Evolutionary conservation across 768 basidiomycete species (phyloP).

Genomic region (Russula dissimulans): DNA sequence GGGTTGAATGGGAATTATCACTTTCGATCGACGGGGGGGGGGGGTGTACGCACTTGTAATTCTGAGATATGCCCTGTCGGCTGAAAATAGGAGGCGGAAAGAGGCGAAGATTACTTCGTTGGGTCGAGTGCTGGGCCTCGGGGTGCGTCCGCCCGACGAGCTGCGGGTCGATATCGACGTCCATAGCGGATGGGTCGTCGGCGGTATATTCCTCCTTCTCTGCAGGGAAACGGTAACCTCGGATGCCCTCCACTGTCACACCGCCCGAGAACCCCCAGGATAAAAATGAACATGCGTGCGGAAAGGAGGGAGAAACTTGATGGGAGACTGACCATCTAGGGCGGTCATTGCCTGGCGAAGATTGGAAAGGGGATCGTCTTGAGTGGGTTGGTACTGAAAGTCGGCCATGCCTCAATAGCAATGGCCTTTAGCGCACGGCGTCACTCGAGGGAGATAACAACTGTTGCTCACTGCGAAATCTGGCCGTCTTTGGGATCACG

Average conservation of each 20-base stretch:
- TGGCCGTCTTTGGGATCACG: conserved; percentile 66
- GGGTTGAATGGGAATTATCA: background rate
- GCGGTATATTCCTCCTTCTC: conserved; percentile 57
- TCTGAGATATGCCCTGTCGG: conserved; percentile 67
- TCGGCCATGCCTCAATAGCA: conserved; percentile 73
- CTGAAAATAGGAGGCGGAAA: conserved; percentile 89
- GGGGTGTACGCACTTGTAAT: conserved; percentile 54
- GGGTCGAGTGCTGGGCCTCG: conserved; percentile 15
- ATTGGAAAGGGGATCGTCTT: conserved; percentile 57
- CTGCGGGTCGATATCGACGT: conserved; percentile 42
- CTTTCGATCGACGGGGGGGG: background rate
- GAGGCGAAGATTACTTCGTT: conserved; percentile 55
- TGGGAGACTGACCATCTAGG: conserved; percentile 63
- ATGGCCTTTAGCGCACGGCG: background rate
- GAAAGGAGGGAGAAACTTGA: background rate
- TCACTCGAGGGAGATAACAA: background rate
- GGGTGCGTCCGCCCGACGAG: conserved; percentile 20
- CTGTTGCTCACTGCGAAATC: conserved; percentile 80
- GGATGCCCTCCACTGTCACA: conserved; percentile 58
- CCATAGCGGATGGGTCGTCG: conserved; percentile 27
- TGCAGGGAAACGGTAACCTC: conserved; percentile 56
- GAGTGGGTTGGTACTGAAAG: conserved; percentile 77
- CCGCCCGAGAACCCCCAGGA: too few relatives aligned
- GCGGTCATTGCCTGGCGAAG: conserved; percentile 65
- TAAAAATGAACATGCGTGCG: background rate